Percentiles rank a stretch among this genome's conserved stretches.
Evolutionary conservation across 129 eudicot genomes (phyloP).

Genomic region (Daucus carota): DNA sequence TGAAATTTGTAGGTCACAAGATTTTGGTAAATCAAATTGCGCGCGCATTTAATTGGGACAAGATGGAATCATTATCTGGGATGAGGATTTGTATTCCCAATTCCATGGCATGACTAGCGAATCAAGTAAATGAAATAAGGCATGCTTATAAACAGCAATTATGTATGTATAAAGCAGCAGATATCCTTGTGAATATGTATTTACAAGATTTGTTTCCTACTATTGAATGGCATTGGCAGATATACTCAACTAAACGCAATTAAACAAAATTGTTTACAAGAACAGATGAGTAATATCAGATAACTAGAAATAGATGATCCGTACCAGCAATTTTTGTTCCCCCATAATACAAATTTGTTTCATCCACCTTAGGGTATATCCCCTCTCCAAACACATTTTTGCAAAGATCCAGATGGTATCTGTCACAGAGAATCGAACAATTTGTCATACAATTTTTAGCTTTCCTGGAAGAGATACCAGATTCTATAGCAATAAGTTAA

Average conservation of each 20-base stretch:
- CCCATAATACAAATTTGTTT: constrained; percentile 85
- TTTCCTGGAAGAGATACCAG: neutral
- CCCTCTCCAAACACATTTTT: constrained; percentile 87
- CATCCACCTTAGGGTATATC: constrained; percentile 71
- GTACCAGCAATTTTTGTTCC: constrained; percentile 88
- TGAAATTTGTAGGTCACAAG: neutral
- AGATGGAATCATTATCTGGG: neutral
- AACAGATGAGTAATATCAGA: neutral
- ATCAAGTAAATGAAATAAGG: neutral
- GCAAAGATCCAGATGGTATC: constrained; percentile 98
- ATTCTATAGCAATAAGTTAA: constrained; percentile 1
- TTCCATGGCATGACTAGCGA: neutral
- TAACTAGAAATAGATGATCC: neutral
- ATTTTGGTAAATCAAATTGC: neutral
- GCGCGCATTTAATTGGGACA: neutral
- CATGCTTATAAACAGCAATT: neutral
- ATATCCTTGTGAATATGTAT: neutral
- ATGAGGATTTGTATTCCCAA: neutral
- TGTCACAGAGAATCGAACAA: constrained; percentile 31
- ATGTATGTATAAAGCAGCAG: neutral
- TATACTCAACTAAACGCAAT: constrained; percentile 4
- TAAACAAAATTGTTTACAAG: neutral
- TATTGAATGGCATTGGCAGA: neutral
- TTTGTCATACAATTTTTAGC: neutral
- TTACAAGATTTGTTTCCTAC: neutral